Evolutionary conservation across 2,329 filamentous ascomycete genomes (phyloP).

Genomic region (Arthrocladium fulminans): DNA sequence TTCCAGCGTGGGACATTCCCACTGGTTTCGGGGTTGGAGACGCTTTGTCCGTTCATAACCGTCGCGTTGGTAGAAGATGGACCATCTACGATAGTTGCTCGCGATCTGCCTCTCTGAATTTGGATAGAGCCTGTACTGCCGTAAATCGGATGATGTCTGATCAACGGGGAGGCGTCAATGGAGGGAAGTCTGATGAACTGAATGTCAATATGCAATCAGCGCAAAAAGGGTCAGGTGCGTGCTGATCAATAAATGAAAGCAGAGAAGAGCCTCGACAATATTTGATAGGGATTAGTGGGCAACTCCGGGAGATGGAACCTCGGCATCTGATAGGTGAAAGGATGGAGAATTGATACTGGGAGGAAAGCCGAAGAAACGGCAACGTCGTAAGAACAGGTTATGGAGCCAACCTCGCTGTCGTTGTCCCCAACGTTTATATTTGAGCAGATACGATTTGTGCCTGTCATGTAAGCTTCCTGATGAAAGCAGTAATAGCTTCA

Average conservation of each 20-base stretch:
- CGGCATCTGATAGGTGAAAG: background rate
- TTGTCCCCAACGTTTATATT: too few species aligned
- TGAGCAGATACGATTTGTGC: background rate
- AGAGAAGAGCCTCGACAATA: background rate
- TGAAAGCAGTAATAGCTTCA: slow-evolving; percentile 14
- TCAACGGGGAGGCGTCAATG: too few species aligned
- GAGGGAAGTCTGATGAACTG: too few species aligned
- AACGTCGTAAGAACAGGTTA: too few species aligned
- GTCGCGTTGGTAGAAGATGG: background rate
- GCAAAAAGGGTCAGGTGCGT: too few species aligned
- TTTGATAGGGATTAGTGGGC: background rate
- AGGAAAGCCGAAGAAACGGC: background rate
- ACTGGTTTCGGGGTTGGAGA: background rate
- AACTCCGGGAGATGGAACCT: background rate
- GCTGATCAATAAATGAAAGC: background rate
- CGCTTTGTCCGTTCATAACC: background rate
- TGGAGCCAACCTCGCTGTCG: too few species aligned
- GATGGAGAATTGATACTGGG: background rate
- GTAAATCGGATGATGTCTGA: too few species aligned
- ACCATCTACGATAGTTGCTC: background rate
- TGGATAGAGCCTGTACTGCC: too few species aligned
- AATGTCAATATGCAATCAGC: too few species aligned
- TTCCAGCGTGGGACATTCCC: background rate
- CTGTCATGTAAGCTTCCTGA: slow-evolving; percentile 13
- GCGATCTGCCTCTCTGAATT: too few species aligned